Evolutionary conservation across 148 eudicot genomes (phyloP).

Genomic region (Chenopodium album): DNA sequence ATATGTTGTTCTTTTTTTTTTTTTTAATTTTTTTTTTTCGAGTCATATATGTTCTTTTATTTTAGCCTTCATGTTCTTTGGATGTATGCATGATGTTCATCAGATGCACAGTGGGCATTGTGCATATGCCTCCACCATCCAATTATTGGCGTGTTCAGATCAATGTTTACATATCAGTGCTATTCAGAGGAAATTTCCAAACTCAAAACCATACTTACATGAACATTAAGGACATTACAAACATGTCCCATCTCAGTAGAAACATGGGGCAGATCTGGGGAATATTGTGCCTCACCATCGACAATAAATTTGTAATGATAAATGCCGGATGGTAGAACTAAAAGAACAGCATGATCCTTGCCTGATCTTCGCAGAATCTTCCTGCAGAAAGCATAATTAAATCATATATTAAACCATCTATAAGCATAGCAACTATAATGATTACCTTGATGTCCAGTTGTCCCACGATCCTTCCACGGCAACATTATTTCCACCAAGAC

Average conservation of each 20-base stretch:
- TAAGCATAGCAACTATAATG: slow-evolving; percentile 3
- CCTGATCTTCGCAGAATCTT: slow-evolving; percentile 65
- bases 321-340: slow-evolving; percentile 83
- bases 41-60: too few species aligned
- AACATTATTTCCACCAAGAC: slow-evolving; percentile 72
- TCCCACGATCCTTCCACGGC: slow-evolving; percentile 96
- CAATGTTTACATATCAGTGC: neutral
- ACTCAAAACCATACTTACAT: slow-evolving; percentile 50
- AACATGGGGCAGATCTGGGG: slow-evolving; percentile 70
- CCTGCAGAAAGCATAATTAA: slow-evolving; percentile 43
- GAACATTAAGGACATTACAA: slow-evolving; percentile 73
- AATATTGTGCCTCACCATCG: slow-evolving; percentile 67
- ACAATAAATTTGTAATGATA: slow-evolving; percentile 75
- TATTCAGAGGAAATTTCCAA: neutral
- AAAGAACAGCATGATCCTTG: slow-evolving; percentile 66
- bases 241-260: slow-evolving; percentile 62
- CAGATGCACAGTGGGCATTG: too few species aligned
- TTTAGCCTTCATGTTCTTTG: too few species aligned
- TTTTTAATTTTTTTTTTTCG: too few species aligned
- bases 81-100: too few species aligned
- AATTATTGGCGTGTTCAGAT: neutral
- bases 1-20: too few species aligned
- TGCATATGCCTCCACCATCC: too few species aligned
- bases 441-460: slow-evolving; percentile 74
- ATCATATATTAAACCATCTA: slow-evolving; percentile 5